phyloP scores from a whole-genome alignment of 345 rosid species.

The Citrus unshiu region DNA sequence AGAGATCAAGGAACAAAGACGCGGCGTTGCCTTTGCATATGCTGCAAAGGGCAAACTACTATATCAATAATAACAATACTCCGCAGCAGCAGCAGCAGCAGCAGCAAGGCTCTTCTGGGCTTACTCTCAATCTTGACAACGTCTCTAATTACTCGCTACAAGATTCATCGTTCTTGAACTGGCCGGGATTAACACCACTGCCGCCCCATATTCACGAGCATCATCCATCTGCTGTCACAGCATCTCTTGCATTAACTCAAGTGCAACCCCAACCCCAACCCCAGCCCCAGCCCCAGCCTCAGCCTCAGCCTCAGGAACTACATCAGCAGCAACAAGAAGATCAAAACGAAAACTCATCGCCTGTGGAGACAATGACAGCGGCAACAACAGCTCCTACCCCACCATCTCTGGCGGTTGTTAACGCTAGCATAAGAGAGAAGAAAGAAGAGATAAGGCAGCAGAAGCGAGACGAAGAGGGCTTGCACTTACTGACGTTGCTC shows the following conservation, averaged over 20 bases:
- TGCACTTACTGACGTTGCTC: conserved; percentile 84
- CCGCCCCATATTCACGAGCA: conserved; percentile 15
- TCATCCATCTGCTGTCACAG: conserved; percentile 23
- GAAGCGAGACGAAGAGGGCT: conserved; percentile 84
- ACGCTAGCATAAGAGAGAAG: conserved; percentile 35
- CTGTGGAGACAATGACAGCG: conserved; percentile 38
- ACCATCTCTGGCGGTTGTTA: conserved; percentile 21
- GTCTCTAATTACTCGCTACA: conserved; percentile 18
- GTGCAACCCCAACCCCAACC: conserved; percentile 18
- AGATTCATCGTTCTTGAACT: conserved; percentile 24
- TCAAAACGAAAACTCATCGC: conserved; percentile 43
- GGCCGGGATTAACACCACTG: conserved; percentile 23
- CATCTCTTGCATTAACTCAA: conserved; percentile 30
- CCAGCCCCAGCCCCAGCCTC: conserved; percentile 18
- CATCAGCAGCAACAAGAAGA: conserved; percentile 19
- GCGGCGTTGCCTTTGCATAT: conserved; percentile 21
- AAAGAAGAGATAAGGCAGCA: conserved; percentile 77
- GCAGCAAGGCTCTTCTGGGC: conserved; percentile 25
- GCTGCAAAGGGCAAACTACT: conserved; percentile 15
- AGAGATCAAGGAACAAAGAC: conserved; percentile 24
- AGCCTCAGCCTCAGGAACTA: conserved; percentile 17
- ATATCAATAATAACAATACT: neutral
- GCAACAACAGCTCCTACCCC: conserved; percentile 22
- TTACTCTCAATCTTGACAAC: conserved; percentile 31
- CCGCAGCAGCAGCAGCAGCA: neutral